phyloP scores from a whole-genome alignment of 176 grass and related monocot species.

The Pontederia paniculata region DNA sequence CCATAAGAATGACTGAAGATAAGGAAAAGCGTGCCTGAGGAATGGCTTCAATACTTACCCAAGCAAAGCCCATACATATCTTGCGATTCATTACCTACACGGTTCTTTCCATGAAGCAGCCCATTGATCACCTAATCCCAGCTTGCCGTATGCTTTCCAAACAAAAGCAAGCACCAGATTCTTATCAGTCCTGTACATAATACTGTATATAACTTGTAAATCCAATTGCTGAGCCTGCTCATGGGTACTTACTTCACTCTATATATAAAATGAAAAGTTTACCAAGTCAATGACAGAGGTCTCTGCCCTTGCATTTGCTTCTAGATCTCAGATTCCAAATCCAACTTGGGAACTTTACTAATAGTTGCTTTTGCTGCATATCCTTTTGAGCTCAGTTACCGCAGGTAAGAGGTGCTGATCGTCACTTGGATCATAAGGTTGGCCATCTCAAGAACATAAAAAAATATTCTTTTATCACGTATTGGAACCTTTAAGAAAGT shows the following conservation, averaged over 20 bases:
- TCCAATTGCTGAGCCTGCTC: background rate
- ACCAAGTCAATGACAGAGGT: no score
- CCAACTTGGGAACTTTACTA: no score
- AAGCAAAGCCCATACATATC: constrained; percentile 35
- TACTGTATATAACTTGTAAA: background rate
- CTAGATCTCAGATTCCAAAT: no score
- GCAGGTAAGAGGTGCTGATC: no score
- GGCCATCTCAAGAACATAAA: no score
- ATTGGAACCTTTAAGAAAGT: no score
- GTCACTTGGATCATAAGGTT: no score
- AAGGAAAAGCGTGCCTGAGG: constrained; percentile 61
- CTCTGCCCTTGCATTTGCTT: no score
- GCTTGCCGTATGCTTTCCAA: background rate
- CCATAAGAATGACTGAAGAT: constrained; percentile 56
- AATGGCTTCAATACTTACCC: constrained; percentile 63
- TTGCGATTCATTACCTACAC: background rate
- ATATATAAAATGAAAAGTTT: background rate
- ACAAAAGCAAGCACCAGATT: background rate
- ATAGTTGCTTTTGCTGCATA: no score
- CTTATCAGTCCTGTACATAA: background rate
- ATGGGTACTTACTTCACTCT: background rate
- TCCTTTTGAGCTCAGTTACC: no score
- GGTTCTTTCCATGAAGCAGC: background rate
- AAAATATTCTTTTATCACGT: no score
- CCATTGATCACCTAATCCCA: background rate